Base-by-base conservation (phyloP, 305 asterid genomes). In the Petunia hybrid region DNA sequence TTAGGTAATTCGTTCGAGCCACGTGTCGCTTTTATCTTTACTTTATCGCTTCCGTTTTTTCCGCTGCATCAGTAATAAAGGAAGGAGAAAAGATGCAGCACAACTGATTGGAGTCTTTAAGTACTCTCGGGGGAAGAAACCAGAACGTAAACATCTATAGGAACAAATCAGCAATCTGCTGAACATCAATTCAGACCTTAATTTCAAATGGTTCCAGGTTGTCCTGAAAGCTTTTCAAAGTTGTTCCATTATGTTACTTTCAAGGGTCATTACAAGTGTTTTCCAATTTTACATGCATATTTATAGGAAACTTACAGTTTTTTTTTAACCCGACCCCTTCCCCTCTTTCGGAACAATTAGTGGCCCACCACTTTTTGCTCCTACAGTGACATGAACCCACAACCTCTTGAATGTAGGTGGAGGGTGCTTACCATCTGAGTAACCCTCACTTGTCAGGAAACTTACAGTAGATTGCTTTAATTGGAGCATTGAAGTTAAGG, bases 121-220 rank as follows among this genome's bases (percentile, higher is more conserved):
- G 75, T 67, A 42, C 75, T 4, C 39, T 42, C 42, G 22, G 2
- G 45, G 41, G 74, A 5, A 5, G 16, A n/a, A 4, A 10, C 42
- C 66, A 65, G 48, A 22, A 66, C 51, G 73, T 66, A 66, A 14
- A 10, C 45, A 66, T 66, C 46, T 7, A 41, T 64, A 6, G 31
- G 12, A 38, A 7, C 3, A 65, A 69, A 4, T 2, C 57, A 69
- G 57, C 9, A 38, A 69, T 45, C 43, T 69, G 59, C 39, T 16
- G 76, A 69, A 45, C 13, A 40, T 66, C 51, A 69, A 69, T 6
- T 48, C 42, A 36, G 35, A 71, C 62, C 78, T 71, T 48, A 48
- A 48, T 12, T 66, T 40, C 39, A 68, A 4, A 8, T 60, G 35
- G 51, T 16, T 45, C 75, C 62, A 43, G 6, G 12, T 36, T 1